A percentile compares a stretch with the other conserved stretches of the same genome.
Evolutionary conservation across 148 eudicot species (phyloP).

Genomic region (Polygonum aviculare): DNA sequence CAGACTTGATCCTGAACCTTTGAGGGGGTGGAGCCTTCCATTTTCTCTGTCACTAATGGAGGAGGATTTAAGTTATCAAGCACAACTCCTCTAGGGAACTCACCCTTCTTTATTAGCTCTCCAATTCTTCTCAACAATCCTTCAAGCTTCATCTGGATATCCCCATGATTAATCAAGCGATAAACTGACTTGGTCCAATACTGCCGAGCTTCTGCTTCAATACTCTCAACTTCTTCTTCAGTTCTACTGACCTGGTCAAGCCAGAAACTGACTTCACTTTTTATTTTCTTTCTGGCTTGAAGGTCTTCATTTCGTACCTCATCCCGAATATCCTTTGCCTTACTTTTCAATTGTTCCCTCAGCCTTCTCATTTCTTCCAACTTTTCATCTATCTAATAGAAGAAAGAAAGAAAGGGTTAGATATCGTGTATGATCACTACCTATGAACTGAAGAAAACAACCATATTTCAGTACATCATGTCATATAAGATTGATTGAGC

Average conservation of each 20-base stretch:
- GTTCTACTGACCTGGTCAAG: not conserved
- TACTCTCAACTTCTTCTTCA: not conserved
- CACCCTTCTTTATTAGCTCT: not conserved
- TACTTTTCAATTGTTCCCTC: not conserved
- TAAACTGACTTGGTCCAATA: not conserved
- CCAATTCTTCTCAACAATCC: not conserved
- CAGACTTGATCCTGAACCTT: not conserved
- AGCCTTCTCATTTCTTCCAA: not conserved
- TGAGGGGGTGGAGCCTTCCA: conserved; percentile 1
- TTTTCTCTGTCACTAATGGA: not conserved
- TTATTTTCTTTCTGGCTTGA: not conserved
- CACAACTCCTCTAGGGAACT: not conserved
- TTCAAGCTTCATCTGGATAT: not conserved
- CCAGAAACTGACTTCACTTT: not conserved
- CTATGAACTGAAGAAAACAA: no score
- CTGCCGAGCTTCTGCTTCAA: not conserved
- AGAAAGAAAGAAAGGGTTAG: not conserved
- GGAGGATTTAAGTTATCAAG: not conserved
- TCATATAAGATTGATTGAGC: not conserved
- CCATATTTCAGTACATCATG: not conserved
- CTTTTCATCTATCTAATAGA: not conserved
- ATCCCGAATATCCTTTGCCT: not conserved
- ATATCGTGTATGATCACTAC: not conserved
- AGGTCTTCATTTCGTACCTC: not conserved
- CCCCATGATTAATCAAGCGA: not conserved